A percentile compares a stretch with the other conserved stretches of the same genome.
Conservation (phyloP, 192 early-diverging fungal species). For the Chytriomyces sp. region DNA sequence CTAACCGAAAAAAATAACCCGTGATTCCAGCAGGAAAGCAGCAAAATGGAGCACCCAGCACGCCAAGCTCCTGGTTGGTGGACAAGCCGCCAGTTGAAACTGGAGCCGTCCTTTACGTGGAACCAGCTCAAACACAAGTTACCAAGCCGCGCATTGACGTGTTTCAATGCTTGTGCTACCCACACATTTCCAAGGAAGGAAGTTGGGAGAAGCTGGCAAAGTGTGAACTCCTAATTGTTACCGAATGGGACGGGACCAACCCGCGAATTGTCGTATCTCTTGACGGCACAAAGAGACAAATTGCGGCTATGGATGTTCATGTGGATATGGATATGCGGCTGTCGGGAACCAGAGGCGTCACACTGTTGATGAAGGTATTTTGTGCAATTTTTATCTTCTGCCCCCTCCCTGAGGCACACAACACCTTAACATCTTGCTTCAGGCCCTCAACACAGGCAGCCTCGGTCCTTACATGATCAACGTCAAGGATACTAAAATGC, state of each 20-base stretch:
- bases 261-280: neutral
- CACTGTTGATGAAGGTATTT: neutral
- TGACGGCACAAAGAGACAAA: neutral
- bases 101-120: neutral
- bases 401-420: neutral
- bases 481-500: conserved; percentile 3
- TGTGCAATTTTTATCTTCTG: neutral
- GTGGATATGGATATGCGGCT: neutral
- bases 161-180: conserved; percentile 11
- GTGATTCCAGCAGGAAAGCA: neutral
- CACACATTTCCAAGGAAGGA: conserved; percentile 1
- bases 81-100: conserved; percentile 4
- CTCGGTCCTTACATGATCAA: neutral
- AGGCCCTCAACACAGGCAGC: neutral
- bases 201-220: conserved; percentile 14
- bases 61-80: conserved; percentile 5
- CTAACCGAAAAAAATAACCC: neutral
- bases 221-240: neutral
- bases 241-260: neutral
- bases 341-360: neutral
- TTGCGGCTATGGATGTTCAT: neutral
- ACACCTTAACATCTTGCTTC: neutral
- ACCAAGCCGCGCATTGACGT: neutral
- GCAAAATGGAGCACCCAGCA: neutral
- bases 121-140: neutral